These are phyloP conservation scores for Cnidoscolus chayamansa DNA, from an alignment of 441 rosid genomes.

Conservation along the genomic window DNA sequence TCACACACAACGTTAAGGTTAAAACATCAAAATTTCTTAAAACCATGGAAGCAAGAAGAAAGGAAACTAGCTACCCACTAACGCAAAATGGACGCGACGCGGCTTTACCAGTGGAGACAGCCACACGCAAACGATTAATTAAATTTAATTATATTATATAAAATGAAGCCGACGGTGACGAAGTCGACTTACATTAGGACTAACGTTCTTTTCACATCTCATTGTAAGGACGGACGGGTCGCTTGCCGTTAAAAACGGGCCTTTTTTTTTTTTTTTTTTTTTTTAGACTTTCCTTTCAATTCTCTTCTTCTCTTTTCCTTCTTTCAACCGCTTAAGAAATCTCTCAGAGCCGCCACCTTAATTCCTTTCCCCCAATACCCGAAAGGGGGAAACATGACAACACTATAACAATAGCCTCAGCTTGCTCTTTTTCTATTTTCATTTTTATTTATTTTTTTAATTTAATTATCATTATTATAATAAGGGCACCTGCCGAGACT, in stretches of 20 bases:
- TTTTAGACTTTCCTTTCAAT: background rate
- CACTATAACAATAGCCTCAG: too few relatives aligned
- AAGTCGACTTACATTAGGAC: background rate
- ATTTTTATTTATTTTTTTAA: too few relatives aligned
- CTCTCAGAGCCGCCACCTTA: background rate
- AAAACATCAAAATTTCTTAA: too few relatives aligned
- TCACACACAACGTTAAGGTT: too few relatives aligned
- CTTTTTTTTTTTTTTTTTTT: background rate
- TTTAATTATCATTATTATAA: background rate
- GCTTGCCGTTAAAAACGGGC: constrained; percentile 31
- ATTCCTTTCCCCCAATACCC: background rate
- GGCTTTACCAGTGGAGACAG: background rate
- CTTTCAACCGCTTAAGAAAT: background rate
- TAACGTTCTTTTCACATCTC: background rate
- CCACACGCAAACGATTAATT: background rate
- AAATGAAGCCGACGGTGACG: too few relatives aligned
- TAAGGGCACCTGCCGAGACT: background rate
- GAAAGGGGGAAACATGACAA: background rate
- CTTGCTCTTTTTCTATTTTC: too few relatives aligned
- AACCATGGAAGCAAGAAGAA: too few relatives aligned
- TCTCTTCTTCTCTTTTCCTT: background rate
- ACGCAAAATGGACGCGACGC: too few relatives aligned
- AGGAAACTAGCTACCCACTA: too few relatives aligned
- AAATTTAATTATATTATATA: too few relatives aligned
- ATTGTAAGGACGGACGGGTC: background rate